Evolutionary conservation across 441 rosid species (phyloP), one percentile per base, ranked within the genome.

Genomic region (Populus hybrid): DNA sequence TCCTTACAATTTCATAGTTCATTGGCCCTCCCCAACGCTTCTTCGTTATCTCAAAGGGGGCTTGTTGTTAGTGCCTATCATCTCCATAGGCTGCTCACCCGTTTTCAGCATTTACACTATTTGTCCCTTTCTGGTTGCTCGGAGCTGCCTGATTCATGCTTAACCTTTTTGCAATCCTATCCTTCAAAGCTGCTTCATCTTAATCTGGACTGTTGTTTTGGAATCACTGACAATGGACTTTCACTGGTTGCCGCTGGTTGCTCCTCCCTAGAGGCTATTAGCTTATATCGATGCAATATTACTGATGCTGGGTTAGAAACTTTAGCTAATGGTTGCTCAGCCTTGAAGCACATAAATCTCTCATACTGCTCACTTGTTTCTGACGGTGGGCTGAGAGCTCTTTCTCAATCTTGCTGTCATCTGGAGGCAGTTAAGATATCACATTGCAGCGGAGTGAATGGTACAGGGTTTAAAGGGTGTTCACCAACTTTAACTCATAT

Each of bases 91-190:
- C 84, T 93, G 76, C 98, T 95, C 70, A 72, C 75, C 56, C 90
- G 97, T 21, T 95, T 31, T 83, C 94, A 82, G 86, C 81, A 88
- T 82, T 83, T 95, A 50, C 84, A 84, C 73, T 73, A 82, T 73
- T 85, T 93, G 68, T 90, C 92, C 24, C 92, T 95, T 6, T 90
- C 94, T 71, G 94, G 96, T 74, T 92, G 99, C 85, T 82, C 83
- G 8, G 80, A 80, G 73, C 81, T 93, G 38, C 79, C 88, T 38
- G 97, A 95, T 87, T 82, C 84, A 2, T 88, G 91, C 29, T 82
- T 93, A 26, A 75, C 29, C 79, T 88, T 79, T 28, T 85, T 95
- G 77, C 84, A 78, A 70, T 74, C 35, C 66, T 87, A 82, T 12
- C 92, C 94, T 75, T 86, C 85, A 42, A 86, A 80, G 71, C 82